Conservation (phyloP, 352 stramenopile genomes). For the Peronosclerospora sorghi region DNA sequence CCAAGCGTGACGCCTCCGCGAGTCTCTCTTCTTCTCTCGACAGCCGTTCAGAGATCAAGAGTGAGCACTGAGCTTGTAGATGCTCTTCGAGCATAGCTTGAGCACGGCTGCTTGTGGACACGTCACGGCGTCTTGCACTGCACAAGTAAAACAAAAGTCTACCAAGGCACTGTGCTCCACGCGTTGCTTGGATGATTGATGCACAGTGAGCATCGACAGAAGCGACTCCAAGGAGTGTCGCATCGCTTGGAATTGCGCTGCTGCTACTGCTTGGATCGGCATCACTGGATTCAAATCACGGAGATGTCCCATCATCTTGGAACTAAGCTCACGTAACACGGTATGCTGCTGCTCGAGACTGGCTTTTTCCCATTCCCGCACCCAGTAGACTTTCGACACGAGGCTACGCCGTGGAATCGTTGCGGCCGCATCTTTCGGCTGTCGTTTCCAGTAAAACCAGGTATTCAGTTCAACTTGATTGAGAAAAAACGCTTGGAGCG, state of each 20-base stretch:
- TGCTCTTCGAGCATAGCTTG: constrained; percentile 60
- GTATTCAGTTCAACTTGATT: constrained; percentile 75
- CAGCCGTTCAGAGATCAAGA: constrained; percentile 49
- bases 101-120: constrained; percentile 45
- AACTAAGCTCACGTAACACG: constrained; percentile 11
- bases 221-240: constrained; percentile 17
- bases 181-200: constrained; percentile 4
- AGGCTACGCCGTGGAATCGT: constrained; percentile 39
- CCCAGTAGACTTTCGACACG: constrained; percentile 35
- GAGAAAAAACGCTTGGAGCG: constrained; percentile 47
- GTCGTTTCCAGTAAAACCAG: constrained; percentile 43
- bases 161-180: constrained; percentile 4
- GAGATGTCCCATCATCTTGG: constrained; percentile 13
- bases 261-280: neutral
- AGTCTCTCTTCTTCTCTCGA: constrained; percentile 27
- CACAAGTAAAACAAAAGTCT: constrained; percentile 33
- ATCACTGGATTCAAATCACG: constrained; percentile 7
- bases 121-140: constrained; percentile 24
- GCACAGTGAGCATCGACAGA: constrained; percentile 8
- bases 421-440: constrained; percentile 12
- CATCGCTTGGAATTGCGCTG: constrained; percentile 5
- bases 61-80: constrained; percentile 58
- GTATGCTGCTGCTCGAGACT: constrained; percentile 6
- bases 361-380: constrained; percentile 35
- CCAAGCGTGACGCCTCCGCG: neutral